These are phyloP conservation scores for Cercospora sp. DNA, from an alignment of 2,329 filamentous ascomycete species.

Conservation along the genomic window DNA sequence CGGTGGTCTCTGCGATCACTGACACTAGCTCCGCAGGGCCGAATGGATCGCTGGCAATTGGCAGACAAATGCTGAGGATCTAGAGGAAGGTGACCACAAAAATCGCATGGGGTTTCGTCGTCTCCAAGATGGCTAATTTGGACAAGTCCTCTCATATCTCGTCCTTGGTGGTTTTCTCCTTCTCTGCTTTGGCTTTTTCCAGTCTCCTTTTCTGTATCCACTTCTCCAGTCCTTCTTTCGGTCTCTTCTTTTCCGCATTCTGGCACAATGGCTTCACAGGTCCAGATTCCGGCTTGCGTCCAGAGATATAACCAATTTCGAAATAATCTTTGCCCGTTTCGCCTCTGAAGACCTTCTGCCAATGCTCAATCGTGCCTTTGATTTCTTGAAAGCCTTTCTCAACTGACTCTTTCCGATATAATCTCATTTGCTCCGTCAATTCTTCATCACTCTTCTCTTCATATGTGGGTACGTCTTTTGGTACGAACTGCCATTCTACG, in stretches of 20 bases:
- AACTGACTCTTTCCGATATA: conserved; percentile 61
- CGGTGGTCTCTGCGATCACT: neutral
- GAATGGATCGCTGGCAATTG: no score
- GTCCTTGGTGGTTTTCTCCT: conserved; percentile 10
- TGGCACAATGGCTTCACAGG: conserved; percentile 48
- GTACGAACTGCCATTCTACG: conserved; percentile 79
- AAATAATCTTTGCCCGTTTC: conserved; percentile 72
- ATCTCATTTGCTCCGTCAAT: conserved; percentile 31
- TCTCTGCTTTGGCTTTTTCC: conserved; percentile 16
- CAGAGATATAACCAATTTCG: conserved; percentile 72
- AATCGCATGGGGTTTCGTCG: no score
- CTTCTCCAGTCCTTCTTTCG: conserved; percentile 41
- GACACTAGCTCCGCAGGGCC: no score
- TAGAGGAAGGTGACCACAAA: no score
- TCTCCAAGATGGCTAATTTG: no score
- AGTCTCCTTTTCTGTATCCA: conserved; percentile 20
- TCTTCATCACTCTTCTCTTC: conserved; percentile 29
- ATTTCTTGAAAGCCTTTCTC: conserved; percentile 65
- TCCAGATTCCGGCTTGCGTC: conserved; percentile 60
- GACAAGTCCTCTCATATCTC: conserved; percentile 11
- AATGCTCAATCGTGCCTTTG: conserved; percentile 69
- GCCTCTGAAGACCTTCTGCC: conserved; percentile 74
- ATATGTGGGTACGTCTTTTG: conserved; percentile 53
- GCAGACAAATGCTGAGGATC: no score
- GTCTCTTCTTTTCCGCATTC: conserved; percentile 65